Evolutionary conservation across 2,329 filamentous ascomycete genomes (phyloP), one percentile per base, ranked within the genome.

Genomic region (Trichoderma guizhouense): DNA sequence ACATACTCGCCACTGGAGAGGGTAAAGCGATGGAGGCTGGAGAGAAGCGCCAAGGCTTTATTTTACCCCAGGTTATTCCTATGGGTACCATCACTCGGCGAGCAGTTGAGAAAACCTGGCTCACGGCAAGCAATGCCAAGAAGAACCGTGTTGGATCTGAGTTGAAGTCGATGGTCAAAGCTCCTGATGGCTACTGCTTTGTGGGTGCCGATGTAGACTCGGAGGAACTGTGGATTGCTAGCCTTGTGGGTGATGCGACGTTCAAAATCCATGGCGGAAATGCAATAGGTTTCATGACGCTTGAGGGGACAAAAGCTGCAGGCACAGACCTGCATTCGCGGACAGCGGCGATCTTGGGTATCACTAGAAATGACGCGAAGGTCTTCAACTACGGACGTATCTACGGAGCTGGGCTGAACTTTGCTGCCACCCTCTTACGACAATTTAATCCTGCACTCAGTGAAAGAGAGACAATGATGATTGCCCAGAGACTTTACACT

Each of bases 361-460:
- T 99, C 73, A 97, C 94, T 3, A 89, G 96, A 73, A 98, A 98
- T 77, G 91, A 98, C 78, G 96, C 96, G 72, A 99, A 99, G 79
- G 90, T 99, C 1, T 99, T 99, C 86, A 99, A 99, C 80, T 99
- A 99, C 77, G 97, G 97, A 8, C 93, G 97, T 53, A 99, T 99
- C 63, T 99, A 99, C 78, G 97, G 96, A n/a, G 97, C 96, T 5
- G 97, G 96, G 0, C 84, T 98, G 65, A 97, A 94, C 76, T 99
- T 99, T 79, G 96, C 96, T 0, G 91, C 92, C 3, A 97, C 93
- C 11, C 85, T 99, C 2, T 87, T 99, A 2, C 90, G 95, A 8
- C 96, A 98, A 78, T 99, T 99, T 84, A 98, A 98, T 77, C 94
- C 95, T 2, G 86, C 83, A 24, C 84, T 99, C 39, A 92, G 92